Base-by-base conservation (phyloP, 768 basidiomycete species). In the Boletus tomentosulus region DNA sequence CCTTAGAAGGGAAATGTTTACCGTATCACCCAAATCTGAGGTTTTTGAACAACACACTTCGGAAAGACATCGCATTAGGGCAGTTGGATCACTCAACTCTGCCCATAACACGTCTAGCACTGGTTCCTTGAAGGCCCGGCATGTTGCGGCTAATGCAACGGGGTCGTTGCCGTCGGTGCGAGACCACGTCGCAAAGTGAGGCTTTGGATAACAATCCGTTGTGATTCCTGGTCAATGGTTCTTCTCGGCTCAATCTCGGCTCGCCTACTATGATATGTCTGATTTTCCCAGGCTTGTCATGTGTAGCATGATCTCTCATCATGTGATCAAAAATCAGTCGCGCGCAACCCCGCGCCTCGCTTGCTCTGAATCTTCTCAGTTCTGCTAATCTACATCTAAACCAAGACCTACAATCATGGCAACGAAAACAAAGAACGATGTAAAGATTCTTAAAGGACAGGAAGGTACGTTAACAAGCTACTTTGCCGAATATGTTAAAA, bases 361-460 rank as follows among this genome's bases (percentile, higher is more conserved):
- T 19, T 19, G 19, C 19, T 3, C 31, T 37, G 34, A 37, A 15
- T 30, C 37, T 19, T 25, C 19, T 19, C 19, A 19, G 19, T 19
- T 19, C 15, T 4, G 6, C 19, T n/a, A 24, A 30, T 38, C 22
- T 28, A 33, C 31, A 11, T 33, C n/a, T 12, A 28, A 28, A 16
- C 6, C 31, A 41, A 13, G 27, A 15, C 31, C 13, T 61, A 64
- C 42, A 37, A 50, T 31, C 47, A 73, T 70, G 71, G 31, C 82
- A 16, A 69, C 77, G n/a, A 85, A 85, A 67, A 34, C 68, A 46
- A 86, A 85, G 68, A 64, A 41, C 33, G 81, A 85, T 35, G 67
- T 75, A 25, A 85, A 83, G 57, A 74, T 82, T 15, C 74, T 91
- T 53, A 91, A 90, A 67, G 89, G 89, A 8, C 81, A 87, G 64